Evolutionary conservation across 345 rosid species (phyloP).

Genomic region (Bretschneidera sinensis): DNA sequence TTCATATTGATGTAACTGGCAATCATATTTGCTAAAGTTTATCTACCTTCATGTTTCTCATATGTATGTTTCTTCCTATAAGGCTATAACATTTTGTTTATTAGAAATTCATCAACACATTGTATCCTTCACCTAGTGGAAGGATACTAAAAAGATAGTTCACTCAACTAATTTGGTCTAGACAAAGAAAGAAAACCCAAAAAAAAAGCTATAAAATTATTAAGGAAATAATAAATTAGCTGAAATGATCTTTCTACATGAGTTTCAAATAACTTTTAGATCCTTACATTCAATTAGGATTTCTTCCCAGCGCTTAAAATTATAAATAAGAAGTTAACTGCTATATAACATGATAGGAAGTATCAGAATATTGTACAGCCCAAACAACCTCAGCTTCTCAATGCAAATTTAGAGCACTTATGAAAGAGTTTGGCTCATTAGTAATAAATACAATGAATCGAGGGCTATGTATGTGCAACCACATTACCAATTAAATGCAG

Average conservation of each 20-base stretch:
- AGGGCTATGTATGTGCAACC: conserved; percentile 26
- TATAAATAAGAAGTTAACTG: not conserved
- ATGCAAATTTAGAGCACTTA: not conserved
- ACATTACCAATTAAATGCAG: conserved; percentile 31
- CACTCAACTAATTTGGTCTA: too few relatives aligned
- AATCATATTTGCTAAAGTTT: not conserved
- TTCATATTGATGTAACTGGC: too few relatives aligned
- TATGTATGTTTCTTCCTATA: too few relatives aligned
- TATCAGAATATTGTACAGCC: too few relatives aligned
- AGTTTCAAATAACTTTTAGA: not conserved
- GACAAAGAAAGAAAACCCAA: too few relatives aligned
- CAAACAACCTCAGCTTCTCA: conserved; percentile 3
- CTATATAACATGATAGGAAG: not conserved
- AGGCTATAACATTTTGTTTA: not conserved
- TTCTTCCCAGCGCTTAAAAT: too few relatives aligned
- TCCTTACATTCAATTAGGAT: not conserved
- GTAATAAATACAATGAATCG: conserved; percentile 3
- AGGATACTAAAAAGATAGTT: too few relatives aligned
- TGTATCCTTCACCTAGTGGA: too few relatives aligned
- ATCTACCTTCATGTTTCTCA: not conserved
- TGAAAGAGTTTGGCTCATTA: conserved; percentile 15
- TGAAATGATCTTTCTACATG: not conserved
- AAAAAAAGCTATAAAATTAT: too few relatives aligned
- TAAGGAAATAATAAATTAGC: not conserved
- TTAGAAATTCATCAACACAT: too few relatives aligned